These are phyloP conservation scores for Pharus latifolius DNA, from an alignment of 176 grass and related monocot genomes.

Conservation along the genomic window DNA sequence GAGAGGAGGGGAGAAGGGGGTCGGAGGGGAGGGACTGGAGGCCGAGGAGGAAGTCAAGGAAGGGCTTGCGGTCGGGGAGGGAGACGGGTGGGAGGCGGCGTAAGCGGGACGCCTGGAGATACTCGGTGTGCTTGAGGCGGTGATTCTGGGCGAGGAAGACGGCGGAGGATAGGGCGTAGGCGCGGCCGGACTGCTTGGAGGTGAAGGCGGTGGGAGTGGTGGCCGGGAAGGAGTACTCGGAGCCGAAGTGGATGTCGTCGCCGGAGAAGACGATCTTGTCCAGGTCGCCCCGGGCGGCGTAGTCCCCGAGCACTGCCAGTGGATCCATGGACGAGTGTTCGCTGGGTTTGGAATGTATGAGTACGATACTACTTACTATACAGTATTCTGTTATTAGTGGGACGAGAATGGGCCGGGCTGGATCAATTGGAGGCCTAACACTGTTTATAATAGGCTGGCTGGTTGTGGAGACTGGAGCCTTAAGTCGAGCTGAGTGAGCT, in stretches of 20 bases:
- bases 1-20: constrained; percentile 34
- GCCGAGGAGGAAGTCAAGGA: constrained; percentile 79
- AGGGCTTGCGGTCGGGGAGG: constrained; percentile 73
- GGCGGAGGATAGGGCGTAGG: constrained; percentile 70
- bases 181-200: constrained; percentile 67
- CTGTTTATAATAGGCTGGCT: too few species aligned
- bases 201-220: constrained; percentile 52
- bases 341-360: not conserved
- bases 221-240: constrained; percentile 71
- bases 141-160: constrained; percentile 85
- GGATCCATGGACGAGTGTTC: constrained; percentile 58
- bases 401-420: too few species aligned
- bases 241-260: constrained; percentile 71
- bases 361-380: too few species aligned
- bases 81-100: constrained; percentile 73
- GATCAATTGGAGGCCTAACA: too few species aligned
- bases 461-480: too few species aligned
- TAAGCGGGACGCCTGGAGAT: constrained; percentile 70
- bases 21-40: constrained; percentile 46
- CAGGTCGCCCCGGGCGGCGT: constrained; percentile 59
- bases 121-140: constrained; percentile 86
- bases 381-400: too few species aligned
- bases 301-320: constrained; percentile 77
- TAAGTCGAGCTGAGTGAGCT: too few species aligned
- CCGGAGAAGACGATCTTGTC: constrained; percentile 54